Evolutionary conservation across 108 stramenopile genomes (phyloP).

Genomic region (Skeletonema menzelii): DNA sequence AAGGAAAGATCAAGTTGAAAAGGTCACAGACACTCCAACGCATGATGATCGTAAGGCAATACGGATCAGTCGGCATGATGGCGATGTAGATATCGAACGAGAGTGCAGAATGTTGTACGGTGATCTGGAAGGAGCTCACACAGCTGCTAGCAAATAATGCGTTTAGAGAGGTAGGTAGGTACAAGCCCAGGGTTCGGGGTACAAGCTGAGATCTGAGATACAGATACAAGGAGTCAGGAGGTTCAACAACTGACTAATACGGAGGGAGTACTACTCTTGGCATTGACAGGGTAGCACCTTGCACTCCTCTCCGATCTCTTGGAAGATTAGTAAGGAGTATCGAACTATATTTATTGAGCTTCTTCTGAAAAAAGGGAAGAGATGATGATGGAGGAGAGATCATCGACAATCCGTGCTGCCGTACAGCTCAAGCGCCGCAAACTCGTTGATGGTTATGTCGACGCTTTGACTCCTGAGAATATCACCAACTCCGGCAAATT

Average conservation of each 20-base stretch:
- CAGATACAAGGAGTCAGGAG: too few relatives aligned
- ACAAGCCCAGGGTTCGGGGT: too few relatives aligned
- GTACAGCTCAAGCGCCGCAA: background rate
- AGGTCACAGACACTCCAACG: background rate
- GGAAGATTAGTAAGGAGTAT: too few relatives aligned
- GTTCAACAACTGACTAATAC: too few relatives aligned
- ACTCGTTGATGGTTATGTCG: background rate
- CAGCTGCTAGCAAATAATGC: too few relatives aligned
- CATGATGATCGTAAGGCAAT: slow-evolving; percentile 12
- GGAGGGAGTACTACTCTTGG: too few relatives aligned
- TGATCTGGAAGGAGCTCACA: background rate
- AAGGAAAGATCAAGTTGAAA: background rate
- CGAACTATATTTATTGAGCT: too few relatives aligned
- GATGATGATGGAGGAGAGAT: background rate
- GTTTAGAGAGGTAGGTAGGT: too few relatives aligned
- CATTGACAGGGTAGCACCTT: too few relatives aligned
- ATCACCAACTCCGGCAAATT: background rate
- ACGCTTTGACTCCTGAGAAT: background rate
- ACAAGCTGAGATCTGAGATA: too few relatives aligned
- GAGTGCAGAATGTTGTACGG: slow-evolving; percentile 13
- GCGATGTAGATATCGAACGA: slow-evolving; percentile 9
- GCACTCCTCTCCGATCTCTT: too few relatives aligned
- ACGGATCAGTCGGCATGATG: slow-evolving; percentile 15
- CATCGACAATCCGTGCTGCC: background rate
- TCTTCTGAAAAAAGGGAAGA: background rate